Evolutionary conservation across 352 stramenopile species (phyloP), one percentile per base, ranked within the genome.

Genomic region (Phytophthora sp.): DNA sequence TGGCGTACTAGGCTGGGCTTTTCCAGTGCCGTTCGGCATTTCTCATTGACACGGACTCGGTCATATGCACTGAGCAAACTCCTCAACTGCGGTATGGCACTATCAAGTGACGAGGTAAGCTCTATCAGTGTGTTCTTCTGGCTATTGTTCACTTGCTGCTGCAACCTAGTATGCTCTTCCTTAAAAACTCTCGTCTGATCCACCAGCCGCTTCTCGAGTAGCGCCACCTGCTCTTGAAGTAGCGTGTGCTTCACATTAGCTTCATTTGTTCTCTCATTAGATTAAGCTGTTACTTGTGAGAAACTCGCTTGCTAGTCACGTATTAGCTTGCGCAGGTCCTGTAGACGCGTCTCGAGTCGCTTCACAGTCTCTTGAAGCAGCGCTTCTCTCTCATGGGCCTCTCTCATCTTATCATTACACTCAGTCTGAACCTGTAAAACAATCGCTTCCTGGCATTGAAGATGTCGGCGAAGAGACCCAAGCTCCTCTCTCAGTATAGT

Each of bases 31-130:
- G 33, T 23, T 13, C 8, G 8, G 21, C 55, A 33, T 57, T 63
- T 54, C 5, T 63, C 42, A 13, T 41, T 30, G n/a, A 26, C 23
- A 21, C 23, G 33, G 2, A 57, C 18, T 47, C 55, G 61, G 7
- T 69, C 61, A 29, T 63, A 69, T 0, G 46, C 27, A 58, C n/a
- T 58, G 44, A 69, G 30, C 12, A 64, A n/a, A 23, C 29, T 64
- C 15, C 54, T 44, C 15, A 69, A 15, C 12, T 69, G 45, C 9
- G 53, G 61, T 12, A 69, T 46, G 4, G 46, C 29, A 9, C 15
- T 21, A 24, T 63, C 54, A 16, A 64, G 61, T 6, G 52, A 63
- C 15, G 16, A 44, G 5, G 13, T 52, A 15, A 69, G 33, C 12
- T 63, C 36, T 15, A 21, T 21, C 8, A 63, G 20, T 7, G 33